Evolutionary conservation across 1,139 yeast genomes (phyloP).

Genomic region (Geotrichum phurueaensis): DNA sequence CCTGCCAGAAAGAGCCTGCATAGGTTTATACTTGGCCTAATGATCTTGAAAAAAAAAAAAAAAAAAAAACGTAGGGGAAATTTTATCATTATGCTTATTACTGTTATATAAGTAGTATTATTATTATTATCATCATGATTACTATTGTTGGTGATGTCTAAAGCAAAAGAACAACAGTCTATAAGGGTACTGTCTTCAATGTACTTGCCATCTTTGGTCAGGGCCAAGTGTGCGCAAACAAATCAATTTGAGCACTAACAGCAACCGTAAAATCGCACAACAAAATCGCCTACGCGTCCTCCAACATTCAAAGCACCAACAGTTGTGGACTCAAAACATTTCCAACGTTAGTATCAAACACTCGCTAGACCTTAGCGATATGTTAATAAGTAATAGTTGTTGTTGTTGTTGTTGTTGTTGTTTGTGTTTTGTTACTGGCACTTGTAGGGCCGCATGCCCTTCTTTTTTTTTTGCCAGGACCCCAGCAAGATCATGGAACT

Average conservation of each 20-base stretch:
- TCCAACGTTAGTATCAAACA: not conserved
- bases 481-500: not conserved
- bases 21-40: too few relatives aligned
- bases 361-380: not conserved
- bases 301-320: not conserved
- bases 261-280: not conserved
- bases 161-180: too few relatives aligned
- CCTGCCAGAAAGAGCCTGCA: not conserved
- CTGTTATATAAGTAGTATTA: too few relatives aligned
- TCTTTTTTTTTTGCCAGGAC: not conserved
- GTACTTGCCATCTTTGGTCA: not conserved
- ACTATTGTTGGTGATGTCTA: too few relatives aligned
- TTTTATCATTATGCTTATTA: too few relatives aligned
- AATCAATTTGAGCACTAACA: not conserved
- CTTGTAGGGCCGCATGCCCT: not conserved
- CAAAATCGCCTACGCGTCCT: not conserved
- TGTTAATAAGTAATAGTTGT: not conserved
- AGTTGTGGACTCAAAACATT: too few relatives aligned
- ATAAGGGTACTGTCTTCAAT: not conserved
- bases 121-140: too few relatives aligned
- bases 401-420: not conserved
- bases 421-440: too few relatives aligned
- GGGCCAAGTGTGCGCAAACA: not conserved
- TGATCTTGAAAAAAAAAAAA: not conserved
- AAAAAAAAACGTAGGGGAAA: too few relatives aligned